These are phyloP conservation scores for Solanum piurae DNA, from an alignment of 257 asterid species.

Conservation along the genomic window DNA sequence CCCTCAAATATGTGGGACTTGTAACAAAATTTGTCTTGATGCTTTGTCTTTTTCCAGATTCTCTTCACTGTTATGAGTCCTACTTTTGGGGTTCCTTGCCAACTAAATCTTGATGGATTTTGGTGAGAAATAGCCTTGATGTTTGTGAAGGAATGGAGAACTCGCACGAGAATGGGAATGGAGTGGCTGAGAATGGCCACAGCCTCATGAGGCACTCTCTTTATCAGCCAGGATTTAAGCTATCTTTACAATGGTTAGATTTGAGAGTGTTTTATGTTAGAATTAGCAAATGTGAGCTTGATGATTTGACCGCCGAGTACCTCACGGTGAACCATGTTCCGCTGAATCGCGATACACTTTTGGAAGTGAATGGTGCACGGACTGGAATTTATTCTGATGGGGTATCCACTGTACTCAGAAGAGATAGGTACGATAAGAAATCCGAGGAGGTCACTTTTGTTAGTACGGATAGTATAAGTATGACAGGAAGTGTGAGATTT, in stretches of 20 bases:
- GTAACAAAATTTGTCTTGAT: conserved; percentile 6
- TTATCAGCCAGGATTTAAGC: conserved; percentile 16
- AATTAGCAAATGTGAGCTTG: conserved; percentile 51
- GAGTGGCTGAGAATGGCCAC: conserved; percentile 29
- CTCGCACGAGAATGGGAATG: conserved; percentile 18
- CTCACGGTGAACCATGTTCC: conserved; percentile 63
- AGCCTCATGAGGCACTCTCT: conserved; percentile 5
- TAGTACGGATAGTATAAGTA: conserved; percentile 49
- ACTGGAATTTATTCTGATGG: conserved; percentile 51
- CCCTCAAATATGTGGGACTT: conserved; percentile 14
- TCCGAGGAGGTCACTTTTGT: conserved; percentile 60
- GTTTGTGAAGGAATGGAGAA: conserved; percentile 28
- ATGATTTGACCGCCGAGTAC: conserved; percentile 36
- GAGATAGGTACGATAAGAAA: conserved; percentile 47
- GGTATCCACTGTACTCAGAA: conserved; percentile 37
- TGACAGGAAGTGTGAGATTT: conserved; percentile 48
- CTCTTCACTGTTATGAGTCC: neutral
- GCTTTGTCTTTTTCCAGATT: conserved; percentile 15
- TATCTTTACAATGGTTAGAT: conserved; percentile 55
- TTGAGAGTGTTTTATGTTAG: conserved; percentile 58
- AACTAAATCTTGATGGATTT: conserved; percentile 22
- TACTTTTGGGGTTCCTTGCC: neutral
- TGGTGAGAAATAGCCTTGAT: conserved; percentile 10
- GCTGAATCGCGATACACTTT: conserved; percentile 40
- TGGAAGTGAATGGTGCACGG: conserved; percentile 59